Percentiles rank a stretch among this genome's conserved stretches.
phyloP scores from a whole-genome alignment of 2,329 filamentous ascomycete species.

The Epichloe gansuensis region DNA sequence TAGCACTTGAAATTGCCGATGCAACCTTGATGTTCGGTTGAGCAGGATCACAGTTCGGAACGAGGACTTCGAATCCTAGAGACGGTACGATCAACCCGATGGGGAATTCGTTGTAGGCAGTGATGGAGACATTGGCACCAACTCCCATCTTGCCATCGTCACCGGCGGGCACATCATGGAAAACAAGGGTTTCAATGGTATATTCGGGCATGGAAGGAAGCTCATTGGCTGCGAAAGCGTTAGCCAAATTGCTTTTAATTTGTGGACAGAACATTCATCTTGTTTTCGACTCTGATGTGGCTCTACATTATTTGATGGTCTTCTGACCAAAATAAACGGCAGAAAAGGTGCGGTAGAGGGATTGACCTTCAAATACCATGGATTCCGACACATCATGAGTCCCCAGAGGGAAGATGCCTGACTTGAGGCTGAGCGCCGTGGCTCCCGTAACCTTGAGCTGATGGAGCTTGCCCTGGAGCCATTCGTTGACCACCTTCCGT shows the following conservation, averaged over 20 bases:
- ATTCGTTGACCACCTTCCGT: conserved; percentile 72
- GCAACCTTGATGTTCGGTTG: conserved; percentile 70
- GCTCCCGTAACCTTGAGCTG: conserved; percentile 60
- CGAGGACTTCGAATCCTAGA: conserved; percentile 71
- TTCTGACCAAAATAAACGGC: conserved; percentile 50
- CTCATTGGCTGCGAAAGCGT: conserved; percentile 41
- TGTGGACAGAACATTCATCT: neutral
- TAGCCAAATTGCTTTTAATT: conserved; percentile 14
- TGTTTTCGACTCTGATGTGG: neutral
- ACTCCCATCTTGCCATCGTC: conserved; percentile 48
- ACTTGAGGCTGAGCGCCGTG: conserved; percentile 59
- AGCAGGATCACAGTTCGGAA: conserved; percentile 62
- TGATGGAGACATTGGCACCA: conserved; percentile 64
- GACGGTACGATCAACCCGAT: conserved; percentile 64
- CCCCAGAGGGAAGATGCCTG: conserved; percentile 68
- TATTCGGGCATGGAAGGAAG: conserved; percentile 70
- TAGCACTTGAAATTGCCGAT: conserved; percentile 53
- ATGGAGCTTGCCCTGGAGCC: conserved; percentile 66
- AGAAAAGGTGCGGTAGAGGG: conserved; percentile 50
- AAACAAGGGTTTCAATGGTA: conserved; percentile 67
- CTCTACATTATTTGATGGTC: conserved; percentile 20
- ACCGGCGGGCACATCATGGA: conserved; percentile 53
- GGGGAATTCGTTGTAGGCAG: conserved; percentile 64
- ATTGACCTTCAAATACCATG: conserved; percentile 72
- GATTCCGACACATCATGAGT: conserved; percentile 63